Base-by-base conservation (phyloP, 305 asterid species). In the Fraxinus angustifolia region DNA sequence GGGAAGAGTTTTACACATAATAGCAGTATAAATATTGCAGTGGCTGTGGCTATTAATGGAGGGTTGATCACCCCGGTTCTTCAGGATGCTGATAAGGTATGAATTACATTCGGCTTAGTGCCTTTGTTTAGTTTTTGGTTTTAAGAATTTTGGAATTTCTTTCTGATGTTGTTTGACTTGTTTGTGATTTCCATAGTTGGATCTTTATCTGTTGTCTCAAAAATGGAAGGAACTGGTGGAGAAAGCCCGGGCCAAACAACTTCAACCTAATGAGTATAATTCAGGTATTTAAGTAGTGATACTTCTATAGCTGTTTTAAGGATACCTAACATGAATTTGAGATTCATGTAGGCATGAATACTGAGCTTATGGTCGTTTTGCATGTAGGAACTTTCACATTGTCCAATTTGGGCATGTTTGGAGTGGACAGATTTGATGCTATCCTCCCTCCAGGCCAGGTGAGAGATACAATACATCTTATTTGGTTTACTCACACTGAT, bases 371-470 rank as follows among this genome's bases (percentile, higher is more conserved):
- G 16, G 42, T 80, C 14, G 10, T 36, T 73, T 68, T 48, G 73
- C 62, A 16, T 84, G 45, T 78, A 96, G 99, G 99, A 85, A 96
- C 98, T 28, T 96, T 94, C 86, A 92, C 98, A 0, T 76, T 96
- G 77, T 93, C 99, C 36, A 96, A 96, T 84, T 86, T 96, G 90
- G 98, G 99, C 79, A 96, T 96, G 99, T 94, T 93, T 87, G 98
- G 98, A 88, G 98, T 92, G 77, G 98, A 96, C 88, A 87, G 95
- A 45, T 95, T 94, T 85, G 99, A 96, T 87, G 98, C 99, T 77
- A 96, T 96, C 85, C 97, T 96, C 87, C 99, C 99, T 70, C 98
- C 99, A 2, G 98, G 97, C 83, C 97, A 94, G 97, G 98, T 94
- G 73, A 83, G 88, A 78, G 71, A 78, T 34, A 3, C 72, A 53